Base-by-base conservation (phyloP, 768 basidiomycete species). In the Xerocomellus amylosporus region DNA sequence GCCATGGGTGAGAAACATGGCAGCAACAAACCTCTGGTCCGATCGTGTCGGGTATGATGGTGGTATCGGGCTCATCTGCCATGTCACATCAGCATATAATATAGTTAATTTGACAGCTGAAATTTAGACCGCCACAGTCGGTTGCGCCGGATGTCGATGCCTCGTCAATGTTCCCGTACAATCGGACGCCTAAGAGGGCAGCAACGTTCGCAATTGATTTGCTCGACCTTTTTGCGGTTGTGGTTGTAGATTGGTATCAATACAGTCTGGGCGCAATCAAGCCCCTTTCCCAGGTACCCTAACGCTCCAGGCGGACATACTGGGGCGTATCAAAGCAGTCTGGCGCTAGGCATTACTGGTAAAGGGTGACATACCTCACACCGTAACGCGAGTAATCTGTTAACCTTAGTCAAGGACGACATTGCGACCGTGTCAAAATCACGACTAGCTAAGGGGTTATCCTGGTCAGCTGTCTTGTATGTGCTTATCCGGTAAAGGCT, bases 391-490 rank as follows among this genome's bases (percentile, higher is more conserved):
- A 20, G 8, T 55, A 26, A 56, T 46, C 50, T 53, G 61, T 47
- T 58, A 61, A 66, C 55, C 54, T 53, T 42, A 34, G 28, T 36
- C 41, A 53, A 46, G 39, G 46, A 14, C 10, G 22, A 28, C 50
- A 8, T 40, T 28, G 41, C 38, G 31, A 22, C 30, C 54, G 46
- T 52, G 49, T 57, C 48, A 61, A 49, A 60, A 55, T 26, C 39
- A 17, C 8, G 22, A 44, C 41, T 40, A 60, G 59, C 53, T 48
- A 62, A 60, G 60, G 39, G 46, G 58, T 68, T 68, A 61, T 54
- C 58, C 46, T 52, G 45, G 55, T 67, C 65, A 67, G 52, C 56
- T 60, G 66, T 53, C 50, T 37, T 49, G 53, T 54, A 66, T 54
- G 61, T 58, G 48, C 67, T 58, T 61, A 56, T 66, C 52, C 8